Evolutionary conservation across 768 basidiomycete species (phyloP), one percentile per base, ranked within the genome.

Genomic region (Kwoniella sp.): DNA sequence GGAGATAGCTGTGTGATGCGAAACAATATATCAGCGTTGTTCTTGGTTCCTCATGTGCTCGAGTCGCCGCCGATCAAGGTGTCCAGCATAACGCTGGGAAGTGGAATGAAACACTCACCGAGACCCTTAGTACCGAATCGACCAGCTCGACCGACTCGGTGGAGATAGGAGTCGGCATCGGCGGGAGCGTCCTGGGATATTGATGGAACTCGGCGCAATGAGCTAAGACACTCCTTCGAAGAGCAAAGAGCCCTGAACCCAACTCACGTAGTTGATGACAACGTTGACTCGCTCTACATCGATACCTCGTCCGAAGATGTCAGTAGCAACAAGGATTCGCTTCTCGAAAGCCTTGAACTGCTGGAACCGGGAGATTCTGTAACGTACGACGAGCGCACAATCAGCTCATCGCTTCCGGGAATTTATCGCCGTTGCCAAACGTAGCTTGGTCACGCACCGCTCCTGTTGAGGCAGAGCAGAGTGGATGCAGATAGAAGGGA

Each of bases 241-340:
- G n/a, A n/a, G n/a, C n/a, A n/a, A n/a, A n/a, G n/a, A n/a, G n/a
- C n/a, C n/a, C n/a, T n/a, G n/a, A n/a, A n/a, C n/a, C n/a, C 4
- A 19, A 69, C 76, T 61, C 53, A 77, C 76, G 78, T 99, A 99
- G 82, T 99, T 99, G 83, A 99, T 86, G 55, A 99, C 96, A 63
- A 98, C 97, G 82, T 99, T 99, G 73, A 99, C 96, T 65, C 96
- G 92, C 80, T 99, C 96, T 22, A 99, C 95, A 83, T 99, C 96
- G 69, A 99, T 99, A 69, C 95, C 96, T 80, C 96, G 91, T 64
- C 96, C 96, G 66, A 99, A 99, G 70, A 99, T 98, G 80, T 99
- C 96, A 21, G 96, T 99, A 21, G 94, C 95, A 46, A 99, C 96
- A 21, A 99, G 85, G 69, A 99, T 97, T 69, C 96, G 92, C 83